Percentiles rank a stretch among this genome's conserved stretches.
phyloP scores from a whole-genome alignment of 2,329 filamentous ascomycete species.

The Allantophomopsis cytisporea region DNA sequence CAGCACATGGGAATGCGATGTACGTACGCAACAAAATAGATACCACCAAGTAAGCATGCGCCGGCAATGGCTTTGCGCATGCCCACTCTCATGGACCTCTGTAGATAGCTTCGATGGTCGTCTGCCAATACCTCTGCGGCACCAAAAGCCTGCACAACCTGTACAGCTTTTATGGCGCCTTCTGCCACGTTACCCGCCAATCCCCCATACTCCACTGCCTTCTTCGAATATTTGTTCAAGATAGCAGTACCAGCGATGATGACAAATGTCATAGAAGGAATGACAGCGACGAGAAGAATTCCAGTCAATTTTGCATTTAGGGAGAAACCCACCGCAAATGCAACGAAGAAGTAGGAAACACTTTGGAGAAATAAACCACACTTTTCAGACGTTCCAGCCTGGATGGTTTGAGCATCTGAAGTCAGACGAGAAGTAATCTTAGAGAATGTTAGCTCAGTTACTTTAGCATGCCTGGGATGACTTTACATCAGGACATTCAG shows the following conservation, averaged over 20 bases:
- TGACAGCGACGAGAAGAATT: slow-evolving; percentile 34
- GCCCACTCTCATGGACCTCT: slow-evolving; percentile 25
- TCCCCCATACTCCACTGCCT: slow-evolving; percentile 29
- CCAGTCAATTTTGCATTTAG: slow-evolving; percentile 39
- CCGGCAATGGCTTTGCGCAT: slow-evolving; percentile 33
- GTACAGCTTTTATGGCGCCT: slow-evolving; percentile 33
- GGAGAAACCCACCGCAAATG: slow-evolving; percentile 44
- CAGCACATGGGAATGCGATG: background rate
- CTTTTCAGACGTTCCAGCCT: slow-evolving; percentile 44
- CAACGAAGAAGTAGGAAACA: slow-evolving; percentile 42
- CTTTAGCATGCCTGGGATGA: background rate
- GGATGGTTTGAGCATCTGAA: slow-evolving; percentile 41
- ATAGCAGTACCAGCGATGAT: slow-evolving; percentile 29
- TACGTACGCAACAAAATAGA: slow-evolving; percentile 43
- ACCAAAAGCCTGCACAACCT: slow-evolving; percentile 38
- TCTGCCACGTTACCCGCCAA: slow-evolving; percentile 35
- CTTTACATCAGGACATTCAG: slow-evolving; percentile 32
- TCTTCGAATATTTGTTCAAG: slow-evolving; percentile 24
- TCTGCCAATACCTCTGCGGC: slow-evolving; percentile 30
- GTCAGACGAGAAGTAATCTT: slow-evolving; percentile 40
- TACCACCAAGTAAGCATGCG: slow-evolving; percentile 33
- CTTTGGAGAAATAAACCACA: slow-evolving; percentile 41
- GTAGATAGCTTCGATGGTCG: slow-evolving; percentile 30
- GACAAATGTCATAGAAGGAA: slow-evolving; percentile 33
- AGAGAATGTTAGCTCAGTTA: slow-evolving; percentile 28